Conservation (phyloP, 176 grass and related monocot genomes). For the Oryza coarctata region DNA sequence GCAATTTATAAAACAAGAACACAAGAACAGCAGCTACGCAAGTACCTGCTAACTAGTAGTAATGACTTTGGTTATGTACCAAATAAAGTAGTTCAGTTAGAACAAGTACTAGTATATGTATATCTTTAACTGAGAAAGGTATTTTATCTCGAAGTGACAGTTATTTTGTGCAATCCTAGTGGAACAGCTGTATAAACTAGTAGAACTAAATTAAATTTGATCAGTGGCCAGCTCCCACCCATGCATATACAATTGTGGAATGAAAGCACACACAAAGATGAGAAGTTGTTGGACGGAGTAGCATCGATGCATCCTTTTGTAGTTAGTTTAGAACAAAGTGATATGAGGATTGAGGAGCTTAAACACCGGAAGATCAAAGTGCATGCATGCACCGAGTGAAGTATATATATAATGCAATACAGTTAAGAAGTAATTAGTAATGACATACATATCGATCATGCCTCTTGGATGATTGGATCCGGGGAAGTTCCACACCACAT, state of each 20-base stretch:
- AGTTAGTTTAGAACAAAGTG: neutral
- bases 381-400: neutral
- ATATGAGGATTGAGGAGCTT: neutral
- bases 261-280: neutral
- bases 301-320: neutral
- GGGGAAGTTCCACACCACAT: conserved; percentile 50
- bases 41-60: neutral
- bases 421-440: neutral
- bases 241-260: neutral
- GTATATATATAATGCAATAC: neutral
- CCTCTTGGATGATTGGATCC: conserved; percentile 27
- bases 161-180: neutral
- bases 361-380: neutral
- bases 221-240: neutral
- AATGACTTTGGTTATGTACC: neutral
- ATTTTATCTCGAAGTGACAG: neutral
- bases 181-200: neutral
- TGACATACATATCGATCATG: conserved; percentile 43
- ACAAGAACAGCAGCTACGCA: no score
- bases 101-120: neutral
- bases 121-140: neutral
- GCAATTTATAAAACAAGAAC: neutral
- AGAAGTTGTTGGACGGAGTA: no score
- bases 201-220: neutral
- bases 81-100: neutral